phyloP scores from a whole-genome alignment of 1,139 yeast species.

The Suhomyces bribrorum region DNA sequence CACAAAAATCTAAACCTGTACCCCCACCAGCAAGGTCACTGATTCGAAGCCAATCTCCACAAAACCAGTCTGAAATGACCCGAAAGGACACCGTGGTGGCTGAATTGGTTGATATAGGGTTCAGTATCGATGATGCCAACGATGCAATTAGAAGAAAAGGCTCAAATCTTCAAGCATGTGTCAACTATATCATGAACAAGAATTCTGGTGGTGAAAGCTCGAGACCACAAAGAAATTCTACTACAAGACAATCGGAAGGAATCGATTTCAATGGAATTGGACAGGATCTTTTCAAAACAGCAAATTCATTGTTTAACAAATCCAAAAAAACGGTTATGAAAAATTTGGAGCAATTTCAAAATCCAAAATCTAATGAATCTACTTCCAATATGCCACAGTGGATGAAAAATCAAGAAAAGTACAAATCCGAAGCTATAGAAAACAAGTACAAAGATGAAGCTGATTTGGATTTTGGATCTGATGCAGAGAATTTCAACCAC shows the following conservation, averaged over 20 bases:
- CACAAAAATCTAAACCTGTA: not conserved
- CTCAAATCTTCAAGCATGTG: constrained; percentile 63
- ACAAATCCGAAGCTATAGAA: constrained; percentile 45
- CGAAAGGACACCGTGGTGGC: constrained; percentile 59
- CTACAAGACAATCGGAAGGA: constrained; percentile 4
- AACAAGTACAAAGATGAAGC: constrained; percentile 31
- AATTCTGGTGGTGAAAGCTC: constrained; percentile 6
- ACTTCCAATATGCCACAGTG: constrained; percentile 16
- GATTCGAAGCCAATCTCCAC: not conserved
- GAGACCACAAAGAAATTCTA: not conserved
- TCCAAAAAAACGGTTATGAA: constrained; percentile 64
- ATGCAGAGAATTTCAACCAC: constrained; percentile 45
- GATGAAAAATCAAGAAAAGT: constrained; percentile 65
- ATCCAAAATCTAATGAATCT: too few species aligned
- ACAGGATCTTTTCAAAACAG: constrained; percentile 60
- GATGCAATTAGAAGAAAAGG: constrained; percentile 63
- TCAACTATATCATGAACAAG: constrained; percentile 60
- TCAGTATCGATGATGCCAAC: constrained; percentile 60
- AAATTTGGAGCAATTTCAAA: constrained; percentile 63
- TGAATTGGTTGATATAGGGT: constrained; percentile 79
- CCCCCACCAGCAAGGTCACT: not conserved
- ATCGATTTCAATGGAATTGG: constrained; percentile 56
- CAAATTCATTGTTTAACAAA: constrained; percentile 59
- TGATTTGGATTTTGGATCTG: constrained; percentile 41
- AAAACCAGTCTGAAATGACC: constrained; percentile 1